Base-by-base conservation (phyloP, 2,329 filamentous ascomycete species). In the Fusarium domesticum region DNA sequence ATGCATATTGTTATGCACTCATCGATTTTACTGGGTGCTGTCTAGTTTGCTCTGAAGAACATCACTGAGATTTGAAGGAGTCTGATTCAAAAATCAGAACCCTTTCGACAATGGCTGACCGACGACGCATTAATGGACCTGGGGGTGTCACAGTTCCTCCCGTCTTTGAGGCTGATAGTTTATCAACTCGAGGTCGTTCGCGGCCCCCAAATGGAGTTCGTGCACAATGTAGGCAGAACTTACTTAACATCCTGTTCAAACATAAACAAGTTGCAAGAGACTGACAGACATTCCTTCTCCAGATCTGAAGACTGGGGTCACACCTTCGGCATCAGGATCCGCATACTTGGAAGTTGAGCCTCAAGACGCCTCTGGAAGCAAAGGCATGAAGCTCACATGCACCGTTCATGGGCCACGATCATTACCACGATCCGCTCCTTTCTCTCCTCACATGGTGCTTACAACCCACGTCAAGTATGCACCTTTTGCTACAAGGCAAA, bases 391-490 rank as follows among this genome's bases (percentile, higher is more conserved):
- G 68, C 82, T 98, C 48, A 87, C 85, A 51, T 96, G 91, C 66
- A 91, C 89, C 10, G 89, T 97, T 42, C 92, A 97, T 69, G 93
- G 93, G 1, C 93, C 93, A 4, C 84, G 91, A 56, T 90, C 93
- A 18, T 78, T 98, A 33, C 91, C 92, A 23, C 83, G 90, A 63
- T 95, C 88, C 43, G 89, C 89, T 19, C 85, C 89, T 1, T 98
- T 96, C 71, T 93, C 89, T 40, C 89, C 93, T 8, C 91, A 96
- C 59, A 82, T 97, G 53, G 85, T 96, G 35, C 79, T 98, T 39
- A 89, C 87, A 12, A 95, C 92, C 3, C 89, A 96, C 57, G 86
- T 98, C 63, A 98, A 97, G 70, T 97, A 95, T 64, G 91, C 93
- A 1, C 91, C 93, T 0, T 98, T 98, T 64, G 92, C 93, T 3